A percentile compares a stretch with the other conserved stretches of the same genome.
phyloP scores from a whole-genome alignment of 1,284 basidiomycete species.

The Leccinum idahoense region DNA sequence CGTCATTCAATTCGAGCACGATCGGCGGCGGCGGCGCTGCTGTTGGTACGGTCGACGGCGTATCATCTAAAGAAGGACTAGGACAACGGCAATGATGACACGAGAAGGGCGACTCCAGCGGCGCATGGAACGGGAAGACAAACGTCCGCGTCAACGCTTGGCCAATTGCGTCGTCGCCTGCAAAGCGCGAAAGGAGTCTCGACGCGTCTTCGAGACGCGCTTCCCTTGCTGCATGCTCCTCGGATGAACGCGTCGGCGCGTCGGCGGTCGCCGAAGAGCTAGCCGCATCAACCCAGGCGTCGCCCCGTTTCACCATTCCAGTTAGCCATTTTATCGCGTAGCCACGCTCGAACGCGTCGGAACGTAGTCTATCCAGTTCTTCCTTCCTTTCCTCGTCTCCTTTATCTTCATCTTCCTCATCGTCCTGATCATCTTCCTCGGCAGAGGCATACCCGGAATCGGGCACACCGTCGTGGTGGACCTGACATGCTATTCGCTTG shows the following conservation, averaged over 20 bases:
- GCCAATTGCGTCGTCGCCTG: conserved; percentile 33
- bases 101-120: not conserved
- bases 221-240: conserved; percentile 30
- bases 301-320: conserved; percentile 56
- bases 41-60: too few relatives aligned
- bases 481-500: conserved; percentile 21
- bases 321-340: conserved; percentile 56
- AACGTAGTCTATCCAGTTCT: conserved; percentile 35
- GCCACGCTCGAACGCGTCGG: conserved; percentile 49
- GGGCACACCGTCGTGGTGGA: conserved; percentile 39
- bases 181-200: conserved; percentile 60
- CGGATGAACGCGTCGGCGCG: conserved; percentile 1
- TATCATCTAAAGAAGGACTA: not conserved
- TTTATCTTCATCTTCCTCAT: conserved; percentile 17
- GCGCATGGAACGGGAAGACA: conserved; percentile 36
- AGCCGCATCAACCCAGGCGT: conserved; percentile 39
- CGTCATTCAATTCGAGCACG: conserved; percentile 71
- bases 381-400: conserved; percentile 8
- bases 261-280: conserved; percentile 6
- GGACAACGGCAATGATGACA: not conserved
- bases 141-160: conserved; percentile 51
- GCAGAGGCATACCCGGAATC: conserved; percentile 65
- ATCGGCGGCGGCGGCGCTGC: conserved; percentile 20
- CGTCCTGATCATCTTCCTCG: conserved; percentile 43
- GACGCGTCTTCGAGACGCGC: conserved; percentile 35